Evolutionary conservation across 345 rosid genomes (phyloP).

Genomic region (Euphorbia tirucalli): DNA sequence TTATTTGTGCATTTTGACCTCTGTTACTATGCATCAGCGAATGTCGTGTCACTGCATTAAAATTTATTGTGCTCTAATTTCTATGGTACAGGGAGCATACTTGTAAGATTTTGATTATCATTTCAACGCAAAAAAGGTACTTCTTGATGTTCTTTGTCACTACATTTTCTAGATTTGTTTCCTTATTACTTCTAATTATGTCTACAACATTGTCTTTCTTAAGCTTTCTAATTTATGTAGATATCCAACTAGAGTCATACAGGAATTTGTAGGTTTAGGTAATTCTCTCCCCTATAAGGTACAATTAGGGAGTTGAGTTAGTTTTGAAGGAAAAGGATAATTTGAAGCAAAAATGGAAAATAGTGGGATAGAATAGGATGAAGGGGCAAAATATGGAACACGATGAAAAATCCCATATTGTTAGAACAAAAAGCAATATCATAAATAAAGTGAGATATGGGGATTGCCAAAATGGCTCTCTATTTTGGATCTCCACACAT

Average conservation of each 20-base stretch:
- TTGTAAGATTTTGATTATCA: not conserved
- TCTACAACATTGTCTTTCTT: not conserved
- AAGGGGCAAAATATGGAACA: too few relatives aligned
- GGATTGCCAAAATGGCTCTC: too few relatives aligned
- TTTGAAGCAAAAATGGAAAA: too few relatives aligned
- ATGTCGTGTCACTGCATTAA: not conserved
- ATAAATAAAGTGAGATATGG: too few relatives aligned
- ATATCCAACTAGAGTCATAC: not conserved
- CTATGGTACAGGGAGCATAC: not conserved
- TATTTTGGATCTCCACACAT: too few relatives aligned
- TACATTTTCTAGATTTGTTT: not conserved
- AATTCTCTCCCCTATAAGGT: too few relatives aligned
- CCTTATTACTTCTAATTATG: not conserved
- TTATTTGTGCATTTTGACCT: not conserved
- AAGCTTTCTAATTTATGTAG: not conserved
- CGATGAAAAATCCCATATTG: too few relatives aligned
- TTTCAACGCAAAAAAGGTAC: conserved; percentile 12
- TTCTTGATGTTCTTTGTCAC: not conserved
- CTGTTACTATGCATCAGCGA: not conserved
- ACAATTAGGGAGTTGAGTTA: too few relatives aligned
- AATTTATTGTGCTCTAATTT: not conserved
- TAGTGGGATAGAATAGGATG: too few relatives aligned
- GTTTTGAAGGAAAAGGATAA: too few relatives aligned
- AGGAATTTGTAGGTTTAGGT: not conserved
- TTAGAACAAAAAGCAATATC: too few relatives aligned